phyloP scores from a whole-genome alignment of 2,329 filamentous ascomycete genomes.

The Xylaria sp. region DNA sequence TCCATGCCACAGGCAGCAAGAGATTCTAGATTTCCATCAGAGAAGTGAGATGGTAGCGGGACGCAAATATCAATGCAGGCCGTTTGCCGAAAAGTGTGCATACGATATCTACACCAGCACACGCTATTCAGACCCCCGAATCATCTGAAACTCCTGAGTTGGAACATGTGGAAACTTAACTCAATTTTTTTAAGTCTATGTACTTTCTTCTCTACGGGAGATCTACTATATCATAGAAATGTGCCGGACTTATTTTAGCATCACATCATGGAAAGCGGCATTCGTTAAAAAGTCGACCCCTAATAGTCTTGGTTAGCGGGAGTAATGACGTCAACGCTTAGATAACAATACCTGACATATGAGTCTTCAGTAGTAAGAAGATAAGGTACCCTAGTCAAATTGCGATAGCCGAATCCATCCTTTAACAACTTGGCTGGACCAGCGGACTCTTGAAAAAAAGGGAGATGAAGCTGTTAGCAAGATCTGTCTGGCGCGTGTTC shows the following conservation, averaged over 20 bases:
- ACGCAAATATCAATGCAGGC: slow-evolving; percentile 4
- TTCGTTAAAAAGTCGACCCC: background rate
- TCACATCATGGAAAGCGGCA: background rate
- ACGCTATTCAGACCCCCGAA: background rate
- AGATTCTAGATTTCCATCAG: background rate
- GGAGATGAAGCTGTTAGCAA: too few species aligned
- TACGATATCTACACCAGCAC: background rate
- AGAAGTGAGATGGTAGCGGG: slow-evolving; percentile 2
- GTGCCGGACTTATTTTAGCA: background rate
- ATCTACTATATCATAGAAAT: background rate
- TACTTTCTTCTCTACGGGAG: background rate
- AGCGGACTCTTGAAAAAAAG: background rate
- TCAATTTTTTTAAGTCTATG: background rate
- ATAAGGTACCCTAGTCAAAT: slow-evolving; percentile 14
- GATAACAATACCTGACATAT: background rate
- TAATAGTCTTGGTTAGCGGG: background rate
- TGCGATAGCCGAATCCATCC: background rate
- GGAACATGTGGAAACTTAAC: background rate
- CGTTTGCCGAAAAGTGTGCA: background rate
- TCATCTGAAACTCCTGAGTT: background rate
- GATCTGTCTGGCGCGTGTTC: background rate
- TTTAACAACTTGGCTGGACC: background rate
- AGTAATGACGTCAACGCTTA: slow-evolving; percentile 30
- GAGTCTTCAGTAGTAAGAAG: background rate
- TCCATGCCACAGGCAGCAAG: background rate